phyloP scores from a whole-genome alignment of 2,329 filamentous ascomycete species.

The Cercospora berteroae region DNA sequence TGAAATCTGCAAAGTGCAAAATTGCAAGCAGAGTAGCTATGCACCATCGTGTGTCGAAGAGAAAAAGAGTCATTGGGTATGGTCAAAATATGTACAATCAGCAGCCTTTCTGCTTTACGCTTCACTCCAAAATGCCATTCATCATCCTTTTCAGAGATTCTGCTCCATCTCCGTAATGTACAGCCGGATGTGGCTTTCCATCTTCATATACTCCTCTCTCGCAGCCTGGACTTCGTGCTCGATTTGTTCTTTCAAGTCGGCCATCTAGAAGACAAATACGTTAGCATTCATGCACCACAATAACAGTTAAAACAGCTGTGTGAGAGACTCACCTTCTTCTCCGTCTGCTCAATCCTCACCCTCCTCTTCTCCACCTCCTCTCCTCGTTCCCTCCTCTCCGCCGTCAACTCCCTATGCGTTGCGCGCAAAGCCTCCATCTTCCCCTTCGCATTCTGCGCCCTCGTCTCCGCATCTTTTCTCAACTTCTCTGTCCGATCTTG shows the following conservation, averaged over 20 bases:
- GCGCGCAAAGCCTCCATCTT: constrained; percentile 87
- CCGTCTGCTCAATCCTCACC: constrained; percentile 94
- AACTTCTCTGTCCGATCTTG: constrained; percentile 82
- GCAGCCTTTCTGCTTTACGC: not conserved
- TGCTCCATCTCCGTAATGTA: constrained; percentile 99
- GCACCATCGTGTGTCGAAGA: not conserved
- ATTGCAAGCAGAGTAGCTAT: not conserved
- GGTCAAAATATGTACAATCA: constrained; percentile 10
- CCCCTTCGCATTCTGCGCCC: constrained; percentile 75
- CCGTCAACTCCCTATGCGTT: constrained; percentile 75
- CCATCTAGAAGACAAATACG: constrained; percentile 64
- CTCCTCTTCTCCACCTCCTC: constrained; percentile 88
- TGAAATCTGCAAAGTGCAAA: not conserved
- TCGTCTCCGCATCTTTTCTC: constrained; percentile 74
- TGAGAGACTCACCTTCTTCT: constrained; percentile 94
- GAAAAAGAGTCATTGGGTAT: constrained; percentile 12
- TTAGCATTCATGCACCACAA: constrained; percentile 21
- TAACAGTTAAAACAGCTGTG: too few relatives aligned
- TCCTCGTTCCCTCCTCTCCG: constrained; percentile 81
- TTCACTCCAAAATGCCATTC: not conserved
- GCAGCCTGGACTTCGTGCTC: constrained; percentile 89
- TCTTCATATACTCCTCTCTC: constrained; percentile 92
- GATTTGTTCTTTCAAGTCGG: constrained; percentile 94
- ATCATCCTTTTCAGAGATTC: constrained; percentile 52
- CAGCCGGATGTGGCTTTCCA: constrained; percentile 94